Base-by-base conservation (phyloP, 2,329 filamentous ascomycete species). In the Penicillium italicum region DNA sequence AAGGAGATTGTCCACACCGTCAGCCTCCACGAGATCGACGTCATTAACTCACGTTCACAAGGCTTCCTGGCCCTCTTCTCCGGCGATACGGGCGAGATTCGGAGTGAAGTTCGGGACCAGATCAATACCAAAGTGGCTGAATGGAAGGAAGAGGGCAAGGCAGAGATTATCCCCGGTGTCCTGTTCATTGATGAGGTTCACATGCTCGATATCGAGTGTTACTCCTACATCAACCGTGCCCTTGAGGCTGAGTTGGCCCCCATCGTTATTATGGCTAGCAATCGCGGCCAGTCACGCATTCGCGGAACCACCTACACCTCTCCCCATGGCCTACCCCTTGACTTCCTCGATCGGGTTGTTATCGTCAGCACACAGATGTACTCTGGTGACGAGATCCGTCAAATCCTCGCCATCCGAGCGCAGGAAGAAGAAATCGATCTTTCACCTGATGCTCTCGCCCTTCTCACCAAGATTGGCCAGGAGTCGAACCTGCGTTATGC, bases 161-260 rank as follows among this genome's bases (percentile, higher is more conserved):
- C 94, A 3, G 92, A 96, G 77, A 97, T 99, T 52, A 91, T 99
- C 0, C 94, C 94, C 0, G 94, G 94, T 43, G 94, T 99, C 8
- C 80, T 99, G 8, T 99, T 99, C 80, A 96, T 99, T 69, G 94
- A 99, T 69, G 94, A 99, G 78, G 93, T 99, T 5, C 94, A 99
- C 80, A 97, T 99, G 93, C 89, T 99, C 55, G 94, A 99, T 73
- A 97, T 97, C 62, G 94, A 99, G 76, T 97, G 93, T 79, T 99
- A 96, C 80, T 95, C 91, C 42, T 99, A 96, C 80, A 88, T 99
- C 81, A 99, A 99, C 80, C 89, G 94, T 50, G 94, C 94, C 0
- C 82, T 99, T 42, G 94, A 99, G 76, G 91, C 92, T 58, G 91
- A 97, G 68, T 83, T 99, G 31, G 91, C 94, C 1, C 94, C 94